Conservation (phyloP, 2,329 filamentous ascomycete species). For the Pseudogymnoascus sp. region DNA sequence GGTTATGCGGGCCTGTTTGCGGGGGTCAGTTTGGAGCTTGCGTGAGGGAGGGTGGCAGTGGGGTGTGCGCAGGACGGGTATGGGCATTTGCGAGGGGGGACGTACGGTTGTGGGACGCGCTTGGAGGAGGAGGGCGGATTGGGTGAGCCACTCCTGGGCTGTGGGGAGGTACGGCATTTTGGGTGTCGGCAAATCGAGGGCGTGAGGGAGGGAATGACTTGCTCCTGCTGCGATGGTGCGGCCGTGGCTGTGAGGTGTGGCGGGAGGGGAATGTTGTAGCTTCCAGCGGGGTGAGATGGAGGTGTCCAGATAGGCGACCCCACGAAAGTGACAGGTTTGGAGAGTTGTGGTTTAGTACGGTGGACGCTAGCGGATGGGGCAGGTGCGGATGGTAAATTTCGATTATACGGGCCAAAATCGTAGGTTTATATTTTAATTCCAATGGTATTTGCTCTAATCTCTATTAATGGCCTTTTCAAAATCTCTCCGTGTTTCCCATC, state of each 20-base stretch:
- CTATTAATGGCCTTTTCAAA: not conserved
- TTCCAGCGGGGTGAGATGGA: conserved; percentile 3
- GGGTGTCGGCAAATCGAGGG: conserved; percentile 9
- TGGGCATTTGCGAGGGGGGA: conserved; percentile 16
- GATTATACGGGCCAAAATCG: not conserved
- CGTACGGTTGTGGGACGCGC: conserved; percentile 77
- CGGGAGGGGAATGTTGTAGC: not conserved
- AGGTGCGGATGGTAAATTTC: not conserved
- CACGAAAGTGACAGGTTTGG: conserved; percentile 1
- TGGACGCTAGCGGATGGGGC: not conserved
- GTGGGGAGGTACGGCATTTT: conserved; percentile 73
- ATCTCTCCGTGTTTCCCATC: not conserved
- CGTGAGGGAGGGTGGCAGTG: conserved; percentile 14
- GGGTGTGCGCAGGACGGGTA: not conserved
- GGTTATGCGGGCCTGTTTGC: conserved; percentile 70
- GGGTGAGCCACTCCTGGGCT: conserved; percentile 83
- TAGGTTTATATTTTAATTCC: not conserved
- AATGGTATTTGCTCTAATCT: not conserved
- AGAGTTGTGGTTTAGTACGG: not conserved
- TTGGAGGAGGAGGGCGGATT: conserved; percentile 77
- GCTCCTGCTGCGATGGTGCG: not conserved
- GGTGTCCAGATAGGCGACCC: conserved; percentile 5
- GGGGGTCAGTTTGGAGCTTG: not conserved
- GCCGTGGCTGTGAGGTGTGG: not conserved
- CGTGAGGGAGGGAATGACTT: not conserved